Conservation (phyloP, 225 moss, liverwort and hornwort species). For the Lunularia cruciata region DNA sequence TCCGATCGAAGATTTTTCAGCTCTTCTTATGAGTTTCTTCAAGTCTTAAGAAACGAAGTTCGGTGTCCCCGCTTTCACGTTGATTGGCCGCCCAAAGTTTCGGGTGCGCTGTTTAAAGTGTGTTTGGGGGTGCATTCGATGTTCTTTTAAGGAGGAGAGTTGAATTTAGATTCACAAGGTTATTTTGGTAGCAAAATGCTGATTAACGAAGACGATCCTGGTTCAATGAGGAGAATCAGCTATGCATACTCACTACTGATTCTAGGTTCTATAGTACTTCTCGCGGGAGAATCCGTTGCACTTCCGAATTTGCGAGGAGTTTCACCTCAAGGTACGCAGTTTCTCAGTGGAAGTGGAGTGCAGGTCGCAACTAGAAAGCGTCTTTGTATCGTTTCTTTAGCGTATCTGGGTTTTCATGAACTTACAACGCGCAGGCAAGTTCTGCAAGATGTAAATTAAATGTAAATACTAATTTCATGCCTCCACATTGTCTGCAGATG, state of each 20-base stretch:
- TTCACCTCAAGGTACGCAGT: constrained; percentile 31
- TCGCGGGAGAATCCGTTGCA: constrained; percentile 28
- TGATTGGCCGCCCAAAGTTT: too few species aligned
- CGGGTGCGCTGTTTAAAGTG: not conserved
- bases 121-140: not conserved
- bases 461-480: not conserved
- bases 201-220: constrained; percentile 11
- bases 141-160: not conserved
- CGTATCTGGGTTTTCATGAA: not conserved
- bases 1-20: not conserved
- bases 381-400: not conserved
- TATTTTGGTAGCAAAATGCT: constrained; percentile 2
- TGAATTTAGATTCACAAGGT: not conserved
- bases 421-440: not conserved
- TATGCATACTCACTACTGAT: not conserved
- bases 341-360: not conserved
- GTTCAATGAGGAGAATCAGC: not conserved
- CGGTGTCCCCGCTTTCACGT: not conserved
- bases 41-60: too few species aligned
- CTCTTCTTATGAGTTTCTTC: not conserved
- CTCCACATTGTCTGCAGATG: constrained; percentile 53
- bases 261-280: constrained; percentile 7
- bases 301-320: constrained; percentile 45
- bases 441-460: not conserved
- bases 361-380: not conserved